A percentile compares a stretch with the other conserved stretches of the same genome.
These are phyloP conservation scores for Mucor velutinosus DNA, from an alignment of 371 early-diverging fungal genomes.

Conservation along the genomic window DNA sequence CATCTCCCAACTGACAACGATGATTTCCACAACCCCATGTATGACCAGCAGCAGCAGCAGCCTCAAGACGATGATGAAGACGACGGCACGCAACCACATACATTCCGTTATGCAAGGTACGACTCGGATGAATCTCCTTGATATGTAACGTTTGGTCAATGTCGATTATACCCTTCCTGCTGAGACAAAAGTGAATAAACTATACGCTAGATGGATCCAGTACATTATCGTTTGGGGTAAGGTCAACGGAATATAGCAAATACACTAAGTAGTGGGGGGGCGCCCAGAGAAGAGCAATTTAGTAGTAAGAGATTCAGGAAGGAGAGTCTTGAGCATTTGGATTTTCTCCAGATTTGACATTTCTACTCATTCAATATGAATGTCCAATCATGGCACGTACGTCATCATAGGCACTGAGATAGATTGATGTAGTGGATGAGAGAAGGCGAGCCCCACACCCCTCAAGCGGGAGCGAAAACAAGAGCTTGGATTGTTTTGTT, in stretches of 20 bases:
- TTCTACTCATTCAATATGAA: too few relatives aligned
- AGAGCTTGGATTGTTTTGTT: constrained; percentile 6
- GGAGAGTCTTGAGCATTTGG: too few relatives aligned
- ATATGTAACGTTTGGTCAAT: not conserved
- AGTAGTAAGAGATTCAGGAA: too few relatives aligned
- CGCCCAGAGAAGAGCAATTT: too few relatives aligned
- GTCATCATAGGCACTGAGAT: not conserved
- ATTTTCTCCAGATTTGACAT: too few relatives aligned
- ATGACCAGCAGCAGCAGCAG: not conserved
- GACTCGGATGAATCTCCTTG: not conserved
- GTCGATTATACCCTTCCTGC: not conserved
- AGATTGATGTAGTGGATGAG: not conserved
- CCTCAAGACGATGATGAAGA: not conserved
- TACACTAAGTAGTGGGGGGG: too few relatives aligned
- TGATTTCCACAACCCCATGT: not conserved
- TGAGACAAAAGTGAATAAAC: not conserved
- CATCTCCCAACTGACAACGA: not conserved
- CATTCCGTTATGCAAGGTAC: not conserved
- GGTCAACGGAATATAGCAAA: too few relatives aligned
- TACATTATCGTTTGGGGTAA: too few relatives aligned
- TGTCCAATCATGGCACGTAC: not conserved
- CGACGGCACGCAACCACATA: not conserved
- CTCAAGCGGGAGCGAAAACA: constrained; percentile 3
- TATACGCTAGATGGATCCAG: not conserved
- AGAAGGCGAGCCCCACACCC: not conserved